Base-by-base conservation (phyloP, 2,329 filamentous ascomycete species). In the Stemphylium lycopersici region DNA sequence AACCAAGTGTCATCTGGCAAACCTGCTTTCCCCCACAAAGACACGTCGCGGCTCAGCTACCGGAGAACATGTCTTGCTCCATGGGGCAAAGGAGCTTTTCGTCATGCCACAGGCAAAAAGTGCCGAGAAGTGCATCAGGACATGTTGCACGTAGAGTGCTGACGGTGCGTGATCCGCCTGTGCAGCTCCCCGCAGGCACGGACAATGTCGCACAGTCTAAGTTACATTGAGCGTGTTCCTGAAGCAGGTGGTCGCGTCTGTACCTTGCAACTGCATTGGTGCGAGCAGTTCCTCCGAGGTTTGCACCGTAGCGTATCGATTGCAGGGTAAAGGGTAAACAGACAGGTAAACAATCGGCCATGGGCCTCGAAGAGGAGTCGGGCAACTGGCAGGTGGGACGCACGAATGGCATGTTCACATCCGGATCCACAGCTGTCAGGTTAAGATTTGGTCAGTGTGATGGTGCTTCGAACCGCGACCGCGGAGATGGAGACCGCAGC, bases 371-470 rank as follows among this genome's bases (percentile, higher is more conserved):
- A 31, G 12, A 40, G 48, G 39, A 44, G 48, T 47, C 20, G 34
- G 37, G 34, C 41, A 46, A 38, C 26, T 22, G 34, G 41, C 36
- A 47, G n/a, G 33, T 36, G 6, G 33, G 16, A 36, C 33, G 33
- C 33, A 36, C 38, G 39, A 49, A 49, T 49, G 26, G 12, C 22
- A 18, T 18, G 26, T 4, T 16, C 18, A n/a, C 20, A 22, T 15
- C 18, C 40, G 34, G 41, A 15, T 26, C 34, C 32, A 38, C 34
- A 22, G 37, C 32, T 38, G 49, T 58, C 51, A 50, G 59, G 45
- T 64, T 64, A 62, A 62, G 59, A 61, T 58, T 55, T 63, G 65
- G 62, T 65, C 64, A 66, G 63, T 66, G 62, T 45, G n/a, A 32
- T 52, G 55, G 44, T 54, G 52, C 47, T 26, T 52, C 45, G 58